These are phyloP conservation scores for Phytophthora sp. DNA, from an alignment of 352 stramenopile species.

Conservation along the genomic window DNA sequence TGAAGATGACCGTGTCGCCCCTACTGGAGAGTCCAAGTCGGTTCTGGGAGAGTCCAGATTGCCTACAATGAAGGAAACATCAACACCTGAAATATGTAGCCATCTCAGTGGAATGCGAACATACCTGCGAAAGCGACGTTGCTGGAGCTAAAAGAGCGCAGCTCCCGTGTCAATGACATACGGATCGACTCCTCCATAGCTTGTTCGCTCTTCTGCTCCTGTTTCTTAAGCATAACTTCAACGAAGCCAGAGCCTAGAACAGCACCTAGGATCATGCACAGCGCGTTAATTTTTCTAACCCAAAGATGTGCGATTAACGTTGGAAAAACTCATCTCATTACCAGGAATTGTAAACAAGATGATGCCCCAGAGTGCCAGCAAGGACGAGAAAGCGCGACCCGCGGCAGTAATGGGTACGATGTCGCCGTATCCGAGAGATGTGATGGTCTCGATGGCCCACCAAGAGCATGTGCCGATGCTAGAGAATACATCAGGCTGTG, in stretches of 20 bases:
- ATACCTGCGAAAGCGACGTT: conserved; percentile 39
- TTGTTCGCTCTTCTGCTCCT: conserved; percentile 53
- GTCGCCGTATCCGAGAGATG: conserved; percentile 85
- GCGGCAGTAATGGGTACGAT: conserved; percentile 78
- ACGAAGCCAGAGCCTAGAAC: conserved; percentile 83
- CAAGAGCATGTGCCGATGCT: conserved; percentile 77
- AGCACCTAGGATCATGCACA: conserved; percentile 68
- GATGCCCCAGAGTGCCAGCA: conserved; percentile 85
- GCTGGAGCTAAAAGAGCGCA: conserved; percentile 56
- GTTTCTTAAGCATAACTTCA: conserved; percentile 87
- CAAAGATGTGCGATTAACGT: background rate
- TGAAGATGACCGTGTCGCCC: conserved; percentile 20
- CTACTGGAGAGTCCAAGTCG: conserved; percentile 33
- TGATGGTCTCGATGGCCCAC: conserved; percentile 87
- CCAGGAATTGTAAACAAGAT: conserved; percentile 87
- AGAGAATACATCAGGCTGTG: conserved; percentile 79
- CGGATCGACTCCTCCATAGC: conserved; percentile 61
- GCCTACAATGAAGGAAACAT: too few relatives aligned
- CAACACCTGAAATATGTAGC: too few relatives aligned
- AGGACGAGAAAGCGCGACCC: conserved; percentile 73
- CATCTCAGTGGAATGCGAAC: too few relatives aligned
- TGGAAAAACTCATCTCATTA: conserved; percentile 2
- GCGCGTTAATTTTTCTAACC: too few relatives aligned
- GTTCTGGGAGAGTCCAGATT: conserved; percentile 43
- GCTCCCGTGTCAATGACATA: conserved; percentile 54